Percentiles rank a stretch among this genome's conserved stretches.
These are phyloP conservation scores for Alternaria arbusti DNA, from an alignment of 2,329 filamentous ascomycete species.

Conservation along the genomic window DNA sequence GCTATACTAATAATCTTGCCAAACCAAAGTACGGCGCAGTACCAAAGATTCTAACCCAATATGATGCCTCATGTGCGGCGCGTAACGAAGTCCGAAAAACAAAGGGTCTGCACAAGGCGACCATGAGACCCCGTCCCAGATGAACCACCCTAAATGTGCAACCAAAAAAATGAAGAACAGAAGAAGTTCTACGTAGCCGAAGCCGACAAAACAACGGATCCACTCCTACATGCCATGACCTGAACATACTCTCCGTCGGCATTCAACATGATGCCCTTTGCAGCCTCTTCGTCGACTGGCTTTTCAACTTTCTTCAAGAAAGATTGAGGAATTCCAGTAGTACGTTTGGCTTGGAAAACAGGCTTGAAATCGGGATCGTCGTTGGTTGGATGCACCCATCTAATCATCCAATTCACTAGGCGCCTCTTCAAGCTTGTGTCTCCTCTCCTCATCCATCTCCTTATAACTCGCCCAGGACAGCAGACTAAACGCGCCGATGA, in stretches of 20 bases:
- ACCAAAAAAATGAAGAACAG: background rate
- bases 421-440: constrained; percentile 59
- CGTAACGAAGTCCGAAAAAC: background rate
- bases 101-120: too few species aligned
- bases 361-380: constrained; percentile 96
- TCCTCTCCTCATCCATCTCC: constrained; percentile 86
- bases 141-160: background rate
- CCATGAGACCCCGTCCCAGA: background rate
- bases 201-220: background rate
- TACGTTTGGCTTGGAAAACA: constrained; percentile 90
- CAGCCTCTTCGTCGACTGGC: constrained; percentile 82
- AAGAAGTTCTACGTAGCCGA: background rate
- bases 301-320: constrained; percentile 97
- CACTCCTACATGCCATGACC: constrained; percentile 68
- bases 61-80: background rate
- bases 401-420: constrained; percentile 55
- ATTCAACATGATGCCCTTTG: constrained; percentile 94
- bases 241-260: constrained; percentile 97
- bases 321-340: constrained; percentile 93
- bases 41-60: background rate
- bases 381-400: constrained; percentile 71
- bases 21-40: background rate
- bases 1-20: background rate
- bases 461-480: constrained; percentile 90
- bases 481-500: constrained; percentile 85